A percentile compares a stretch with the other conserved stretches of the same genome.
Evolutionary conservation across 345 rosid species (phyloP).

Genomic region (Boechera stricta): DNA sequence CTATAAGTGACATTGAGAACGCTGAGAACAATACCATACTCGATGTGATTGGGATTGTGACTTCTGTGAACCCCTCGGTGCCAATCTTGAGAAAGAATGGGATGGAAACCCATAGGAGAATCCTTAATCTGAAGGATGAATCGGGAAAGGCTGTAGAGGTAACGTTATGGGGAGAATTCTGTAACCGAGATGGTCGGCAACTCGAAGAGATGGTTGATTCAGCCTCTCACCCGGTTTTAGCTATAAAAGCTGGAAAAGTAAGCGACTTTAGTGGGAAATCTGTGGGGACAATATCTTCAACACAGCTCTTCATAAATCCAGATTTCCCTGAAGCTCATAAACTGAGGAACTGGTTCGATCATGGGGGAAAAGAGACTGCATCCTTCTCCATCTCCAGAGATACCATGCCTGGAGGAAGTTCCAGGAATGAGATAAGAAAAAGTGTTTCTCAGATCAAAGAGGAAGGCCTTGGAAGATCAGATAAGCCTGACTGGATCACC

Average conservation of each 20-base stretch:
- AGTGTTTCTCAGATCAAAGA: conserved; percentile 75
- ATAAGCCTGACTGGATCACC: conserved; percentile 88
- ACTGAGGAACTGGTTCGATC: conserved; percentile 75
- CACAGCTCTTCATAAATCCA: conserved; percentile 84
- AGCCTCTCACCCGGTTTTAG: conserved; percentile 73
- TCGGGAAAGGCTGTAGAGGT: conserved; percentile 80
- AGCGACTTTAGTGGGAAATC: conserved; percentile 90
- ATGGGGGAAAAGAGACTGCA: conserved; percentile 65
- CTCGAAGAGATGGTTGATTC: conserved; percentile 79
- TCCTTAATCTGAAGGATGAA: conserved; percentile 77
- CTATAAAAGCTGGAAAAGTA: conserved; percentile 86
- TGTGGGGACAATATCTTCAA: conserved; percentile 75
- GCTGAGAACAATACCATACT: conserved; percentile 76
- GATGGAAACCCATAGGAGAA: conserved; percentile 92
- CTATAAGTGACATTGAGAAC: conserved; percentile 80
- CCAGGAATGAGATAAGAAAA: conserved; percentile 71
- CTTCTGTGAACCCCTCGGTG: conserved; percentile 77
- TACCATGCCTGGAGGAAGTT: conserved; percentile 50
- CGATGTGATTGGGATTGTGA: conserved; percentile 78
- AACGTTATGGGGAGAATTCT: conserved; percentile 91
- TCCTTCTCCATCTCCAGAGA: conserved; percentile 80
- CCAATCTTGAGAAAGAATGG: conserved; percentile 91
- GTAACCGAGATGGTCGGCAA: conserved; percentile 82
- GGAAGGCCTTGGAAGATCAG: conserved; percentile 94
- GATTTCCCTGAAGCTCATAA: conserved; percentile 74